These are phyloP conservation scores for Myxozyma vanderwaltii DNA, from an alignment of 805 yeast genomes.

Conservation along the genomic window DNA sequence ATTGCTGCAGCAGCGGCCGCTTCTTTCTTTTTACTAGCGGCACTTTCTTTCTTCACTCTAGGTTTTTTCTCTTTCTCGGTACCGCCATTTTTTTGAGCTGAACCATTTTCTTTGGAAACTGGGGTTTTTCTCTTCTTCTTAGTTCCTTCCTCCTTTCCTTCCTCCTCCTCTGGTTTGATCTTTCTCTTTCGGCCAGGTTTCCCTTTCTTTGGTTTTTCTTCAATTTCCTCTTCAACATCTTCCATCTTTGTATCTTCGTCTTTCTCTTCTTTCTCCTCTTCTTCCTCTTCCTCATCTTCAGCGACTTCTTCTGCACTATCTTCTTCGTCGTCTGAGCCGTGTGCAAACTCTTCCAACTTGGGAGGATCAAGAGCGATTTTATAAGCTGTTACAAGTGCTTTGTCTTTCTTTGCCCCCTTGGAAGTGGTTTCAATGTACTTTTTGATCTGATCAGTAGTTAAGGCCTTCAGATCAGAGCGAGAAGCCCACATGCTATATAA, in stretches of 20 bases:
- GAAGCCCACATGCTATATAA: conserved; percentile 58
- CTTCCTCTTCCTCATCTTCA: conserved; percentile 31
- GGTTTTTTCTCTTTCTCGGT: conserved; percentile 16
- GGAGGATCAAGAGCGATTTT: conserved; percentile 58
- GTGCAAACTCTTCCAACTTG: conserved; percentile 48
- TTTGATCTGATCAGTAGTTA: conserved; percentile 50
- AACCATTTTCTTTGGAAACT: conserved; percentile 10
- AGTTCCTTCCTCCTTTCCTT: conserved; percentile 1
- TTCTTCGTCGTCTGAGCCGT: conserved; percentile 40
- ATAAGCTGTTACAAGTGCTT: conserved; percentile 54
- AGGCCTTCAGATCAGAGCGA: conserved; percentile 52
- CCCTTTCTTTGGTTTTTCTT: conserved; percentile 20
- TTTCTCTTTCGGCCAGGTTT: conserved; percentile 13
- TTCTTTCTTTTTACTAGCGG: conserved; percentile 21
- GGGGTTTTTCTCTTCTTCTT: conserved; percentile 14
- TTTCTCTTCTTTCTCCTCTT: conserved; percentile 38
- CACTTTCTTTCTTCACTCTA: conserved; percentile 19
- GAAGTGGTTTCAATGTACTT: conserved; percentile 40
- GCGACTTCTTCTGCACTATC: conserved; percentile 40
- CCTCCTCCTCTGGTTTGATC: conserved; percentile 3
- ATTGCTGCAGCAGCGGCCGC: conserved; percentile 16
- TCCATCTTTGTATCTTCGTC: conserved; percentile 37
- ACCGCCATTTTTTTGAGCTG: conserved; percentile 6
- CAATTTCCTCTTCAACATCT: conserved; percentile 35
- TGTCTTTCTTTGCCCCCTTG: conserved; percentile 43